Evolutionary conservation across 306 rosid genomes (phyloP).

Genomic region (Prunus fruticosa): DNA sequence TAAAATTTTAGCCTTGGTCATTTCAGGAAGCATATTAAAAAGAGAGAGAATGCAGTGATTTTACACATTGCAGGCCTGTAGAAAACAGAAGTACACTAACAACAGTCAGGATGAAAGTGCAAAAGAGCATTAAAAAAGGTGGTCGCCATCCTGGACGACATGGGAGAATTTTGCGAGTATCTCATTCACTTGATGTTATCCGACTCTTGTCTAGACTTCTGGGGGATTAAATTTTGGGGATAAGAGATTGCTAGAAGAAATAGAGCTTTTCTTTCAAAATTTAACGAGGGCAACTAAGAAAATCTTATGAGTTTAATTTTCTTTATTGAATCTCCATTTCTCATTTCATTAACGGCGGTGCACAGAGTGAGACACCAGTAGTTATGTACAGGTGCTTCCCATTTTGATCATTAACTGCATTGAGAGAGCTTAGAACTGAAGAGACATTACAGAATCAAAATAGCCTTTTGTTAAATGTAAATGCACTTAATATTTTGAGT

Average conservation of each 20-base stretch:
- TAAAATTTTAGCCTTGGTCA: too few relatives aligned
- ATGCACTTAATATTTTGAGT: too few relatives aligned
- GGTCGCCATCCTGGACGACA: constrained; percentile 24
- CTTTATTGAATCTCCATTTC: background rate
- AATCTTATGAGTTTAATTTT: background rate
- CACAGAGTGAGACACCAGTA: too few relatives aligned
- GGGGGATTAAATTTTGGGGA: constrained; percentile 30
- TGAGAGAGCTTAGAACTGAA: too few relatives aligned
- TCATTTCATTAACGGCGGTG: too few relatives aligned
- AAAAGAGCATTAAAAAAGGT: constrained; percentile 24
- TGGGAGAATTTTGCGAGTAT: constrained; percentile 51
- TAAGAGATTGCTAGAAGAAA: constrained; percentile 53
- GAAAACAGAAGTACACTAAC: constrained; percentile 44
- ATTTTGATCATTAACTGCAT: too few relatives aligned
- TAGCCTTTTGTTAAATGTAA: too few relatives aligned
- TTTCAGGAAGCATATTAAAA: too few relatives aligned
- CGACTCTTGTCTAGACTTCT: constrained; percentile 33
- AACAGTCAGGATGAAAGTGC: constrained; percentile 29
- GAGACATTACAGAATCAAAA: too few relatives aligned
- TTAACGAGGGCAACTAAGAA: constrained; percentile 31
- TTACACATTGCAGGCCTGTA: constrained; percentile 55
- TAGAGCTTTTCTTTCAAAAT: constrained; percentile 54
- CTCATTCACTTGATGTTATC: constrained; percentile 66
- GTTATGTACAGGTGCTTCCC: too few relatives aligned
- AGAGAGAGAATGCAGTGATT: background rate